Evolutionary conservation across 805 yeast genomes (phyloP).

Genomic region (Zygotorulaspora danielsina): DNA sequence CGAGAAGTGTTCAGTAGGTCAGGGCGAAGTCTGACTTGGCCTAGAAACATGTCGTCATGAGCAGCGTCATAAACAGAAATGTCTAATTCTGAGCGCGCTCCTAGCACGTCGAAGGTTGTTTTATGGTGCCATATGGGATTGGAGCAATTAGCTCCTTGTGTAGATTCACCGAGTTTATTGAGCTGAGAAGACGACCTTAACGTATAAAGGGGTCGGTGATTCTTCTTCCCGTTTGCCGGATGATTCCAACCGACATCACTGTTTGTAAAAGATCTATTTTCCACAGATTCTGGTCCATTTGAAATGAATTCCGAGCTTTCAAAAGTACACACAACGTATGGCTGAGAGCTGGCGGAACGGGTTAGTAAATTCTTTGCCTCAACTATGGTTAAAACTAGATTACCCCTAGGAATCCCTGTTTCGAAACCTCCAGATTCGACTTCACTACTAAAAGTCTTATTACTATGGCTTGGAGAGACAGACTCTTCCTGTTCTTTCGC

Average conservation of each 20-base stretch:
- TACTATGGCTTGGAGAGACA: neutral
- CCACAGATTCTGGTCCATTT: constrained; percentile 57
- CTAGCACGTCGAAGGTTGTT: constrained; percentile 87
- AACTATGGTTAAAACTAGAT: constrained; percentile 70
- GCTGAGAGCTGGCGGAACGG: constrained; percentile 55
- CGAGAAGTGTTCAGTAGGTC: constrained; percentile 36
- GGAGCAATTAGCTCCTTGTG: constrained; percentile 14
- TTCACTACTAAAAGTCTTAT: neutral
- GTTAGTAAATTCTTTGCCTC: constrained; percentile 71
- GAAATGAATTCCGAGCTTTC: constrained; percentile 89
- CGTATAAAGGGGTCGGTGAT: constrained; percentile 40
- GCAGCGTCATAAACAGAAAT: constrained; percentile 88
- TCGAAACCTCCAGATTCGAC: constrained; percentile 9
- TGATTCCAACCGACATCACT: constrained; percentile 11
- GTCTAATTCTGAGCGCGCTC: constrained; percentile 76
- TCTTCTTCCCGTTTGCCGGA: constrained; percentile 26
- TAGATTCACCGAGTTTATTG: constrained; percentile 28
- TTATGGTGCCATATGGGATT: constrained; percentile 91
- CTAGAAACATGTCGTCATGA: constrained; percentile 77
- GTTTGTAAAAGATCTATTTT: constrained; percentile 31
- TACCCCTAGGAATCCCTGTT: constrained; percentile 63
- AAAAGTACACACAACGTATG: constrained; percentile 87
- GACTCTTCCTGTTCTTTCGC: neutral
- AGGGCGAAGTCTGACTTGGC: constrained; percentile 75
- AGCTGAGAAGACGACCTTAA: constrained; percentile 44